Base-by-base conservation (phyloP, 148 eudicot genomes). In the Camellia sinensis region DNA sequence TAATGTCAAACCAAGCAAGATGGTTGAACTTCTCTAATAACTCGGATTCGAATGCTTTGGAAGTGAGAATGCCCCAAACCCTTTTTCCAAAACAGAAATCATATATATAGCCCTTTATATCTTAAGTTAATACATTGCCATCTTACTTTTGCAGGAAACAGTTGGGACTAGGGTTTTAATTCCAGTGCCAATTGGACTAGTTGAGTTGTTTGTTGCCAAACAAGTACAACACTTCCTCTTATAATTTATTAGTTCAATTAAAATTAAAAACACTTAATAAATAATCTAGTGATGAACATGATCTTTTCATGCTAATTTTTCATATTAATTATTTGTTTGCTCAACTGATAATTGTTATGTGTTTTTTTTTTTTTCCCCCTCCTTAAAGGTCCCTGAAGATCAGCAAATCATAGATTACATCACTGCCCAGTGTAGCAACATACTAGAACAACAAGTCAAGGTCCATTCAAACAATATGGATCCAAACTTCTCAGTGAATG, bases 181-280 rank as follows among this genome's bases (percentile, higher is more conserved):
- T 83, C 99, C 99, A 13, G 46, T 90, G 44, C 85, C 93, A 53
- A 87, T 89, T 73, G 99, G 98, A 81, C 74, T 96, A 50, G 84
- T 87, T 76, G 99, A 96, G 82, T 84, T 96, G 61, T 96, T 91
- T 80, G 92, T 90, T 59, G 83, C 92, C 54, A 90, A 93, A 88
- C 97, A 93, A 84, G 99, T 94, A 89, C 13, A 13, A 15, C 41
- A 1, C 9, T 18, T 62, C n/a, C 37, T 6, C 73, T 29, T 18
- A 13, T 59, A 2, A 8, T 57, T 41, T 44, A 19, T 57, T 54
- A 29, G 1, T 73, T 60, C 14, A 1, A 50, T 21, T 22, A 2
- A 7, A 50, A 50, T 8, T 6, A 70, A 66, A 66, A 68, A 68
- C 1, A 10, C 19, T 44, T 68, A 52, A 43, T 29, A 43, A 43